Base-by-base conservation (phyloP, 768 basidiomycete genomes). In the Pholiota microspora region DNA sequence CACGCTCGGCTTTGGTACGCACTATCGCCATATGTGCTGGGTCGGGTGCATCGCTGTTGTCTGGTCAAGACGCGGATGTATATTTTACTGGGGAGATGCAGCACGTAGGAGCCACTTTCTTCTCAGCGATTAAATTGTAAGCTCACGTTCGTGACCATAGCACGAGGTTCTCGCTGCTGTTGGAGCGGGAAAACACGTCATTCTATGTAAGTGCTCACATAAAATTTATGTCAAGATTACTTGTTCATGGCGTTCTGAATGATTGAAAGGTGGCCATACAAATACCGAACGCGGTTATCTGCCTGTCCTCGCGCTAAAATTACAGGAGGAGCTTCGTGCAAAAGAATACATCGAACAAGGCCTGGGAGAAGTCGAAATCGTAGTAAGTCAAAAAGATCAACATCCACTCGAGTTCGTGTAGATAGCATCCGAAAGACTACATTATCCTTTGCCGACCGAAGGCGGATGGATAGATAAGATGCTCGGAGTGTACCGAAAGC, bases 231-330 rank as follows among this genome's bases (percentile, higher is more conserved):
- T 64, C 52, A 66, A 61, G 53, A 61, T 64, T 62, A 65, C 58
- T 52, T 59, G 46, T 53, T 63, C 36, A 67, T 48, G 52, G 34
- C 23, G 49, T 18, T 49, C 42, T 36, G 35, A 58, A 54, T 42
- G 44, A 25, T 34, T 47, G 40, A 34, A 60, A 92, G 90, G 89
- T 67, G 92, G 92, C 15, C 96, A 98, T 71, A 89, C 92, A 13
- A 94, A 94, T 71, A 95, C 95, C 40, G 96, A 98, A 73, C 89
- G 95, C 28, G 93, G 93, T 0, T 98, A 92, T 72, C 86, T 98
- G 51, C 82, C 86, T 15, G 73, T 83, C 21, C 80, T 98, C 28
- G 85, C 86, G 34, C 69, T 74, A 10, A 86, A 83, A 70, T 75
- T 98, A 57, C 65, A 69, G 56, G 60, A 65, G 45, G 81, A 86